Base-by-base conservation (phyloP, 202 grass and related monocot genomes). In the Carex arenaria region DNA sequence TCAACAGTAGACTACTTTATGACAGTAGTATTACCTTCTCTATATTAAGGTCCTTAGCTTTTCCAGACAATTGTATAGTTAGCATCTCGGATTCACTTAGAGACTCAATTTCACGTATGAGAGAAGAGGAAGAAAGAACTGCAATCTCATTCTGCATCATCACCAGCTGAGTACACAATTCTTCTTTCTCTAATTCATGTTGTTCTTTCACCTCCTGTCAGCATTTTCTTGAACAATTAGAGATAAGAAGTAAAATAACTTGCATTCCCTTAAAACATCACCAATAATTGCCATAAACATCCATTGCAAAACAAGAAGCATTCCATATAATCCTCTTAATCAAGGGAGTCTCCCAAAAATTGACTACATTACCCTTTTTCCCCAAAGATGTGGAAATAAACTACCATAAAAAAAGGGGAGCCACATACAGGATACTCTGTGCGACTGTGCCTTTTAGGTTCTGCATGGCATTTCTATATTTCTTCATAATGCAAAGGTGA, bases 51-150 rank as follows among this genome's bases (percentile, higher is more conserved):
- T 92, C 88, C 75, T 80, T 78, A 86, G 80, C 73, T 82, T 81
- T 94, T 55, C 89, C 80, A 52, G 68, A 86, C 74, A 89, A 80
- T 47, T 42, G 81, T 66, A 76, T 85, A 28, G 73, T 86, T 56
- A 89, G 32, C 87, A 90, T 86, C 75, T 91, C 80, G 82, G 87
- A 83, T 81, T 88, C 84, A 88, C 91, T 80, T n/a, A 95, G 80
- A 83, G 87, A 93, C 72, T 98, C 95, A 45, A 91, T 98, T 89
- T 98, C 95, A 77, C 89, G 94, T 75, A 84, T 87, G 64, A 94
- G 84, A 53, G 87, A 91, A 83, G 92, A 93, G 43, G 95, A 91
- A 86, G 92, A 94, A 82, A 90, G 88, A 40, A 60, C 60, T 18
- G 26, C 80, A 17, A 91, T 86, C 88, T 98, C 92, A 82, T 94